A percentile compares a stretch with the other conserved stretches of the same genome.
Conservation (phyloP, 331 rosid species). For the Erythrophleum ivorense region DNA sequence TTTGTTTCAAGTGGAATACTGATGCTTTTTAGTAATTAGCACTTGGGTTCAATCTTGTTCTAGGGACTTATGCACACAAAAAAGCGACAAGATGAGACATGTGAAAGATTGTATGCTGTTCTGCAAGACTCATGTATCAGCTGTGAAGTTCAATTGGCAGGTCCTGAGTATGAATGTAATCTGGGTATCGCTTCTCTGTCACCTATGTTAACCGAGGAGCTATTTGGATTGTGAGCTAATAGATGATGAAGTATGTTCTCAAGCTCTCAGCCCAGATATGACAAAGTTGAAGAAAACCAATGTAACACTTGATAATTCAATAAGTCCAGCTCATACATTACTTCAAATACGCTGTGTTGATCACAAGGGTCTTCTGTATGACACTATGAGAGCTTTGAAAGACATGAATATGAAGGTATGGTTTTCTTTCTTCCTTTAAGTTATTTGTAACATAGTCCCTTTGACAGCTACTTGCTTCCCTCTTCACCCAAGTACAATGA, state of each 20-base stretch:
- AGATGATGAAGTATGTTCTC: conserved; percentile 57
- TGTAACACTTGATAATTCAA: conserved; percentile 64
- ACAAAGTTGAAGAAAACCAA: conserved; percentile 60
- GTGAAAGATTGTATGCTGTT: conserved; percentile 54
- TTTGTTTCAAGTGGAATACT: conserved; percentile 14
- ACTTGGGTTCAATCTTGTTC: conserved; percentile 32
- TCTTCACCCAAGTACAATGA: background rate
- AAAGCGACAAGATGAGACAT: conserved; percentile 66
- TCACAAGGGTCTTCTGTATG: conserved; percentile 82
- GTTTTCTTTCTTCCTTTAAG: conserved; percentile 30
- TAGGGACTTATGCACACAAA: conserved; percentile 75
- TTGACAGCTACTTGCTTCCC: conserved; percentile 9
- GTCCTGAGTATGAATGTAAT: conserved; percentile 62
- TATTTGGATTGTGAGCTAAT: conserved; percentile 61
- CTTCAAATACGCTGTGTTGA: conserved; percentile 73
- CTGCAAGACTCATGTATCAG: conserved; percentile 67
- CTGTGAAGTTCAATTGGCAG: conserved; percentile 71
- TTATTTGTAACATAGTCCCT: background rate
- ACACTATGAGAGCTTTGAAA: conserved; percentile 77
- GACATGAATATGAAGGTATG: conserved; percentile 70
- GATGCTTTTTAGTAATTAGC: conserved; percentile 6
- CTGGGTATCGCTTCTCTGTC: conserved; percentile 62
- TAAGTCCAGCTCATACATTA: conserved; percentile 79
- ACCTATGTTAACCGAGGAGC: conserved; percentile 60
- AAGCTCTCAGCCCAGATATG: conserved; percentile 78